These are phyloP conservation scores for Taphrina pruni DNA, from an alignment of 1,139 yeast species.

Conservation along the genomic window DNA sequence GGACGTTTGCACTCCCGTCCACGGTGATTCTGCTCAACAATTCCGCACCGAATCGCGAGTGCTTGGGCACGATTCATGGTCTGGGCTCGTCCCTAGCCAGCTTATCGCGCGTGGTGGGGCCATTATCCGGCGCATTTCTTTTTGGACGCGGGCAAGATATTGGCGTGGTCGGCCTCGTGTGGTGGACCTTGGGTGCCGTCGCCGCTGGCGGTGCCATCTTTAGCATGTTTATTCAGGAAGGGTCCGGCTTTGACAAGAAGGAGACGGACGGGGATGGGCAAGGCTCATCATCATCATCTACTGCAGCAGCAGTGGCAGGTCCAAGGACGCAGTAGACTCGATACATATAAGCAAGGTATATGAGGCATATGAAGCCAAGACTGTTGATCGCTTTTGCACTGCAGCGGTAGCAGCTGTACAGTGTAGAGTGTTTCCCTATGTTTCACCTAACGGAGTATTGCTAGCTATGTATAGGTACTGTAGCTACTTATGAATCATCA, in stretches of 20 bases:
- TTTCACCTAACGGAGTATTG: too few species aligned
- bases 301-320: too few species aligned
- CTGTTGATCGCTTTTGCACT: too few species aligned
- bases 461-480: too few species aligned
- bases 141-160: constrained; percentile 21
- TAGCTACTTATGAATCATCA: too few species aligned
- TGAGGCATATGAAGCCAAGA: too few species aligned
- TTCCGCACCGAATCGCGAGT: constrained; percentile 49
- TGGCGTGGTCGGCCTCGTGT: constrained; percentile 24
- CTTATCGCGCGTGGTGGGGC: constrained; percentile 65
- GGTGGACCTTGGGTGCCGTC: constrained; percentile 21
- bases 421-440: too few species aligned
- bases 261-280: background rate
- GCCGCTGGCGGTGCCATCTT: constrained; percentile 17
- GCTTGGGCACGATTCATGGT: constrained; percentile 52
- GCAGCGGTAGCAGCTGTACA: too few species aligned
- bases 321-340: too few species aligned
- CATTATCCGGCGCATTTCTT: constrained; percentile 48
- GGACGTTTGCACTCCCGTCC: constrained; percentile 48
- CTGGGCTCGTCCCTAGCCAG: constrained; percentile 56
- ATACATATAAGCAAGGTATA: too few species aligned
- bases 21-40: constrained; percentile 50
- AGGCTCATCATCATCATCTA: too few species aligned
- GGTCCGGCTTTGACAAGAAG: constrained; percentile 10
- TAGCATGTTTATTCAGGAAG: constrained; percentile 29